Evolutionary conservation across 2,329 filamentous ascomycete species (phyloP).

Genomic region (Penicillium sp.): DNA sequence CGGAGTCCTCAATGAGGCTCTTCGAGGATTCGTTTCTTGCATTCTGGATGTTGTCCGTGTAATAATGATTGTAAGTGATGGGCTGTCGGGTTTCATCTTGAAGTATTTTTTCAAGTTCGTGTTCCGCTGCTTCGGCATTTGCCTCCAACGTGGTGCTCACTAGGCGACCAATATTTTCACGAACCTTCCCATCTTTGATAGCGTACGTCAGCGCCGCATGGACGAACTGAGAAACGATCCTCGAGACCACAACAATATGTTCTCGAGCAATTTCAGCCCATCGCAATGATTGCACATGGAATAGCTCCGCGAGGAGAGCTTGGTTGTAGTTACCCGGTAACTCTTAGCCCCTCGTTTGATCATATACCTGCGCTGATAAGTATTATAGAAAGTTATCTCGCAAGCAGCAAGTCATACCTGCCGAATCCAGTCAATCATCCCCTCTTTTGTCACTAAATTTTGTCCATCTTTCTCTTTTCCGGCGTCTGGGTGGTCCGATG

Average conservation of each 20-base stretch:
- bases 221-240: slow-evolving; percentile 11
- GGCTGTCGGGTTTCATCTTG: slow-evolving; percentile 23
- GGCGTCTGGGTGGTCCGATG: too few species aligned
- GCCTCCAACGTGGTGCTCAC: neutral
- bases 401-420: slow-evolving; percentile 5
- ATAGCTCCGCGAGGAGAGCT: slow-evolving; percentile 25
- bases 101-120: slow-evolving; percentile 8
- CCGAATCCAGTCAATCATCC: slow-evolving; percentile 21
- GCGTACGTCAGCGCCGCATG: slow-evolving; percentile 7
- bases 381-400: neutral
- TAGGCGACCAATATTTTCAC: neutral
- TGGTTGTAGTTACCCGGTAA: slow-evolving; percentile 32
- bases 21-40: slow-evolving; percentile 2
- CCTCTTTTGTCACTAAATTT: slow-evolving; percentile 6
- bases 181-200: slow-evolving; percentile 6
- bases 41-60: slow-evolving; percentile 35
- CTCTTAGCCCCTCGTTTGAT: slow-evolving; percentile 26
- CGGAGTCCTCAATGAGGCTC: too few species aligned
- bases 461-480: neutral
- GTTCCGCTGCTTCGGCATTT: neutral
- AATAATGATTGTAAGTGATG: slow-evolving; percentile 37
- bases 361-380: slow-evolving; percentile 21
- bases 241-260: slow-evolving; percentile 12
- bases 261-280: slow-evolving; percentile 23
- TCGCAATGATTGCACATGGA: slow-evolving; percentile 27